Base-by-base conservation (phyloP, 2,329 filamentous ascomycete genomes). In the Camillea tinctor region DNA sequence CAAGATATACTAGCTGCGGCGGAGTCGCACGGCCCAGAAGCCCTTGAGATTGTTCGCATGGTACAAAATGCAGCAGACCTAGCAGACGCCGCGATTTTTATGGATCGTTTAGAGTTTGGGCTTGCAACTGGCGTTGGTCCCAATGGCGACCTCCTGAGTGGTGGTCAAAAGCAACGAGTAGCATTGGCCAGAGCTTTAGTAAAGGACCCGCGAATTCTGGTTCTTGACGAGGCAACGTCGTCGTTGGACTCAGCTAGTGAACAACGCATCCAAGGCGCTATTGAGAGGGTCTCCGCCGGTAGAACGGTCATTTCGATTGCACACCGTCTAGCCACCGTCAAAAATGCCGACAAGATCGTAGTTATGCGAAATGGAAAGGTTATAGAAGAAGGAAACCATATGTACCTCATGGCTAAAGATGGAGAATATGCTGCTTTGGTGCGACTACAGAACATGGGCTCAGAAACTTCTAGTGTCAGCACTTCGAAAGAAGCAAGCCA, bases 291-390 rank as follows among this genome's bases (percentile, higher is more conserved):
- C 63, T 60, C 70, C 4, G 52, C 49, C 1, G 72, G 71, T 1
- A 68, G 86, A n/a, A 91, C 88, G 0, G 88, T 87, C 0, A 84
- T 91, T 58, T 81, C 86, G 9, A 88, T 91, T 58, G 88, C 88
- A 0, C 85, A 88, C 72, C 76, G 85, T 0, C 75, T 88, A 2
- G 82, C 82, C 0, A 88, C 84, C 0, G 82, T 88, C 58, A 83
- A 81, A 64, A 80, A 84, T 56, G 88, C 88, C 0, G 84, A 90
- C 62, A 82, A 84, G 57, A 90, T 91, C 53, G 76, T 90, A 3
- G 87, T 91, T 1, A 76, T 91, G 64, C 77, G 84, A 3, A 78
- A 83, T 50, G 88, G 88, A 0, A 73, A 75, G 30, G 79, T 87
- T 1, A 77, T 87, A 1, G 88, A 91, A 70, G 75, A 86, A 66